Evolutionary conservation across 345 rosid genomes (phyloP).

Genomic region (Populus davidiana): DNA sequence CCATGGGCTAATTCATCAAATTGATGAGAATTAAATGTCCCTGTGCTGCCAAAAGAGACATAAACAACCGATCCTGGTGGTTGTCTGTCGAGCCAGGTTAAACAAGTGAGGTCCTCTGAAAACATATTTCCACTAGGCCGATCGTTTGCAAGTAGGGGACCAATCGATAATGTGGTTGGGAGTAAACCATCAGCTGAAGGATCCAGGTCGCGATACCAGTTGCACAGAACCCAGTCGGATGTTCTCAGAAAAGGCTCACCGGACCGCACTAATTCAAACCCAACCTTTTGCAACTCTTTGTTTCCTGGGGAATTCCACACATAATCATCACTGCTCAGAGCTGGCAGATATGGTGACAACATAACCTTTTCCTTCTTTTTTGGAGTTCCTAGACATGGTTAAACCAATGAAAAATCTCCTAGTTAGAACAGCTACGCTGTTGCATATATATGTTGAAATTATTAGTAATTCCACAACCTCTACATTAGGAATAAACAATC

Average conservation of each 20-base stretch:
- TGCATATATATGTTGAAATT: too few species aligned
- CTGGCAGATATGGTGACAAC: slow-evolving; percentile 3
- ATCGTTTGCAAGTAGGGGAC: neutral
- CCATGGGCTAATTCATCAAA: slow-evolving; percentile 6
- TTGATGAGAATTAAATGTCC: neutral
- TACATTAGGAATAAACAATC: too few species aligned
- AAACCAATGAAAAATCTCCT: too few species aligned
- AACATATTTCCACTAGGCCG: neutral
- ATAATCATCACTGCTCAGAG: neutral
- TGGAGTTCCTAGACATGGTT: neutral
- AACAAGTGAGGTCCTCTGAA: slow-evolving; percentile 3
- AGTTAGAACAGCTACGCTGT: too few species aligned
- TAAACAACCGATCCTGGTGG: slow-evolving; percentile 6
- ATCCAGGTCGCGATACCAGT: slow-evolving; percentile 3
- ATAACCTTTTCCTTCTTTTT: neutral
- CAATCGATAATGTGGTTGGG: neutral
- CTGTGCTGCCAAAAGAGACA: slow-evolving; percentile 11
- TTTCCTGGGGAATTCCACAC: neutral
- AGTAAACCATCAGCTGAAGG: slow-evolving; percentile 1
- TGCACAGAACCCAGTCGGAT: neutral
- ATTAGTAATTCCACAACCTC: too few species aligned
- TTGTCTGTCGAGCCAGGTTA: slow-evolving; percentile 12
- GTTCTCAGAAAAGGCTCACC: neutral
- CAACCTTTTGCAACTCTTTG: neutral
- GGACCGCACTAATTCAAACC: neutral